Base-by-base conservation (phyloP, 1,284 basidiomycete genomes). In the Pseudozyma sp. region DNA sequence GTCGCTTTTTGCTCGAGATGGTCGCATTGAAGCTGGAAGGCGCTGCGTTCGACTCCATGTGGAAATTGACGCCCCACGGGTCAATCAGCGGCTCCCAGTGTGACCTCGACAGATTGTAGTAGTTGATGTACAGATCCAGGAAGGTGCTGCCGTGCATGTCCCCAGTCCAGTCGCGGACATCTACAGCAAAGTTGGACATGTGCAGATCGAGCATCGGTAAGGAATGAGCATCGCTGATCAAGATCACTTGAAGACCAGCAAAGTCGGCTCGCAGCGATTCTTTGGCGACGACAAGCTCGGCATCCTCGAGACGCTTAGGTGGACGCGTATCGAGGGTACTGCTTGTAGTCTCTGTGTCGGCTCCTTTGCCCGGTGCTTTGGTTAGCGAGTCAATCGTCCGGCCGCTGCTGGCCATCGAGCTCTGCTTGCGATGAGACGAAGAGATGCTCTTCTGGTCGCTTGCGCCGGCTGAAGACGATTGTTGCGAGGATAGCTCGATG, bases 61-160 rank as follows among this genome's bases (percentile, higher is more conserved):
- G 71, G 52, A 93, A 85, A 35, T 91, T 90, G 78, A 97, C 92
- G 25, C 90, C 92, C 96, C 97, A 99, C 1, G 97, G 97, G 84
- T 99, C 97, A 79, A 98, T 93, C 55, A 99, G 87, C n/a, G 97
- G 97, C 86, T 99, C 97, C 94, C 97, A 99, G 83, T 99, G 95
- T 51, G 97, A 99, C 83, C 97, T 96, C 34, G 92, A 92, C 59
- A 99, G 87, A 86, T 99, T 99, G 93, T 94, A 99, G 84, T 97
- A 99, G 76, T 92, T 94, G 83, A 98, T 92, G 59, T 92, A 90
- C 91, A 93, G 5, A 90, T 91, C 59, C 31, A 81, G 55, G 56
- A 77, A 70, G 16, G 79, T 71, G 44, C 70, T 66, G 38, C 67
- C 60, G 12, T 87, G 78, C 82, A 97, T 93, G 86, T 94, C 92